Evolutionary conservation across 495 filamentous ascomycete species (phyloP).

Genomic region (Chaetomium cochliodes): DNA sequence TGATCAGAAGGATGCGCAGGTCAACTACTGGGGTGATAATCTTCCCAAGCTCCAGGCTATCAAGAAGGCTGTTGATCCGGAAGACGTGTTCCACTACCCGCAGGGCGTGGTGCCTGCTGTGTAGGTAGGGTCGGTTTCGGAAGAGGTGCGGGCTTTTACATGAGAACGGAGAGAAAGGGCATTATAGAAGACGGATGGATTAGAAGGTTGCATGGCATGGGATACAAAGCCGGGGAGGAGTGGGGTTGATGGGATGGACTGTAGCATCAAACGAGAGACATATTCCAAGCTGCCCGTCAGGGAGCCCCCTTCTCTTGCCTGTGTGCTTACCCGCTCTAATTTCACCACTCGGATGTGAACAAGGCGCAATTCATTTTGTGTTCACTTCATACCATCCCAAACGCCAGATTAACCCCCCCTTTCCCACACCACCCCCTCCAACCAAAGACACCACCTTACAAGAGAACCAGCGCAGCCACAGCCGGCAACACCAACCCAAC

Average conservation of each 20-base stretch:
- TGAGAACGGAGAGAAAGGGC: too few relatives aligned
- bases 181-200: background rate
- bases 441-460: background rate
- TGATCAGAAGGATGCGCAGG: constrained; percentile 39
- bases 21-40: constrained; percentile 56
- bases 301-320: too few relatives aligned
- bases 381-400: too few relatives aligned
- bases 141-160: too few relatives aligned
- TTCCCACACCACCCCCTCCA: background rate
- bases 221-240: background rate
- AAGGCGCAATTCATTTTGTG: too few relatives aligned
- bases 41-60: constrained; percentile 53
- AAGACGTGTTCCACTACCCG: constrained; percentile 61
- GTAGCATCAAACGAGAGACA: background rate
- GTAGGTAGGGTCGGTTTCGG: background rate
- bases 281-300: background rate
- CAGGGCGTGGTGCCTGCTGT: constrained; percentile 33
- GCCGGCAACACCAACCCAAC: background rate
- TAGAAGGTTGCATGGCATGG: background rate
- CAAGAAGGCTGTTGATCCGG: constrained; percentile 57
- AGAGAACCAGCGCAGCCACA: background rate
- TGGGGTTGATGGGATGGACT: background rate
- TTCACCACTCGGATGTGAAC: too few relatives aligned
- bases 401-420: background rate
- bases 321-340: too few relatives aligned